Evolutionary conservation across 176 grass and related monocot genomes (phyloP), one percentile per base, ranked within the genome.

Genomic region (Dactylis glomerata): DNA sequence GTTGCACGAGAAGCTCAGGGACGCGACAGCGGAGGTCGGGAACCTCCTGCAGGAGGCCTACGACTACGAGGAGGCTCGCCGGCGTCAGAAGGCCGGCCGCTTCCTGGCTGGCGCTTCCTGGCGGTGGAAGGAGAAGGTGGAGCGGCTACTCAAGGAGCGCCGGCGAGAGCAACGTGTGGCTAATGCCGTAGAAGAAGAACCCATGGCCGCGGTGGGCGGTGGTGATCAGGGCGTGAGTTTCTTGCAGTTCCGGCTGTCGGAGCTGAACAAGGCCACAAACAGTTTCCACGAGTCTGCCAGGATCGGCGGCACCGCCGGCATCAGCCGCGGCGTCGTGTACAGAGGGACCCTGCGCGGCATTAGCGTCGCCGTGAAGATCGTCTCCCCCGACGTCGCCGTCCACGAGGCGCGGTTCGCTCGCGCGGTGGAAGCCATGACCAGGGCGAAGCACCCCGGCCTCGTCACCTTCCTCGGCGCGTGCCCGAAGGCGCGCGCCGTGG

Each of bases 301-400:
- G 88, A 86, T 92, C 45, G 45, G 79, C 12, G 87, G 78, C 3
- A 81, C 0, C 78, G 87, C 82, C 5, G 24, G 4, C 13, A n/a
- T n/a, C n/a, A n/a, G 73, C 1, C 63, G 77, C 63, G 19, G 32
- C 33, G 65, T 32, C 8, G 19, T 90, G 51, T 95, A 88, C 83
- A 76, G 76, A 74, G 90, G 56, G 1, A 52, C 73, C 6, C 45
- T 95, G 15, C 71, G 82, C 3, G 20, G 30, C 69, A 86, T 51
- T 56, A 10, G 10, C 38, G 90, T 95, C 28, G 90, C 88, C 42
- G 82, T 95, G 27, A 95, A 79, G 63, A 26, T 91, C 79, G 10
- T 95, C 33, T 17, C 71, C 23, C 46, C 23, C 31, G 83, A 90
- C 32, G 49, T 22, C 31, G 86, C 82, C 68, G 73, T 85, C 31